Percentiles rank a stretch among this genome's conserved stretches.
Evolutionary conservation across 129 eudicot species (phyloP).

Genomic region (Helianthus annuus): DNA sequence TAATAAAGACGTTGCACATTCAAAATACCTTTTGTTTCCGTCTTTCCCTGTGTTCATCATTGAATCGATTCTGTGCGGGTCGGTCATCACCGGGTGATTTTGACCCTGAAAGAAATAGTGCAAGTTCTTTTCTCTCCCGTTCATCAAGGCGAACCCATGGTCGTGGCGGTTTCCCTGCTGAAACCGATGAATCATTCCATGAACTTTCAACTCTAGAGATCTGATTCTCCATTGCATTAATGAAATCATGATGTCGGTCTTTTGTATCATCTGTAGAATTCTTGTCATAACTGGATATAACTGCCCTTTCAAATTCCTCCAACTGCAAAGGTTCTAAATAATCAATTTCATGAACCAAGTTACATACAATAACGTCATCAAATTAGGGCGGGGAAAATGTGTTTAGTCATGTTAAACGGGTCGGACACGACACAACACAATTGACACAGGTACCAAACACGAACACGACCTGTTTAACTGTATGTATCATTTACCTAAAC

Average conservation of each 20-base stretch:
- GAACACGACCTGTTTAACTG: too few relatives aligned
- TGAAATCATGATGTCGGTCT: conserved; percentile 66
- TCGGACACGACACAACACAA: too few relatives aligned
- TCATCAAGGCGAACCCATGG: conserved; percentile 85
- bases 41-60: conserved; percentile 34
- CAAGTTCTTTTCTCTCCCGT: conserved; percentile 75
- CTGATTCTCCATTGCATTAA: conserved; percentile 67
- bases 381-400: too few relatives aligned
- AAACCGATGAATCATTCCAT: conserved; percentile 50
- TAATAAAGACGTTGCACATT: not conserved
- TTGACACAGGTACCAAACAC: too few relatives aligned
- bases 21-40: conserved; percentile 30
- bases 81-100: conserved; percentile 30
- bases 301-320: conserved; percentile 86
- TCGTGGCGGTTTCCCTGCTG: conserved; percentile 66
- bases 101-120: conserved; percentile 67
- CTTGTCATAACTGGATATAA: conserved; percentile 51
- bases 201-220: conserved; percentile 55
- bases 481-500: too few relatives aligned
- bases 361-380: not conserved
- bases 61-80: conserved; percentile 21
- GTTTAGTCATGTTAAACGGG: too few relatives aligned
- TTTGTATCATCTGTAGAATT: conserved; percentile 53
- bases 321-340: conserved; percentile 45
- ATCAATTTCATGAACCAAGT: conserved; percentile 15